Conservation (phyloP, 345 rosid species). For the Populus ilicifolia region DNA sequence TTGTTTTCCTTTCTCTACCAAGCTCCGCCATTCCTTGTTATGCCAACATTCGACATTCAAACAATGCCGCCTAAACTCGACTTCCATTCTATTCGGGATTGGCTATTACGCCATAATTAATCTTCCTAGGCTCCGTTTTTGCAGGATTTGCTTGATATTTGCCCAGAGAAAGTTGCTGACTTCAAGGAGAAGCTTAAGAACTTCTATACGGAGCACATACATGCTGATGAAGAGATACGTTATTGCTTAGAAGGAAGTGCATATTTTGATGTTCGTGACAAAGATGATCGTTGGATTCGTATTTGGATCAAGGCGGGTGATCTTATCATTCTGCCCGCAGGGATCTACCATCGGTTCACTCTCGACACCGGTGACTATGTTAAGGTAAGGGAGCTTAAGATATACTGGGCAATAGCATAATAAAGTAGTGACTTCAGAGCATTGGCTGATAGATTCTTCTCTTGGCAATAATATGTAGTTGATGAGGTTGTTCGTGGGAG, state of each 20-base stretch:
- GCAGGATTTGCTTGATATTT: conserved; percentile 75
- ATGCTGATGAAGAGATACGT: conserved; percentile 85
- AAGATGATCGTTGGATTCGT: conserved; percentile 69
- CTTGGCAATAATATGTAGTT: conserved; percentile 36
- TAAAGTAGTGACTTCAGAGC: background rate
- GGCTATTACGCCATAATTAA: background rate
- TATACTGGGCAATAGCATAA: background rate
- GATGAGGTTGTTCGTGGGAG: conserved; percentile 84
- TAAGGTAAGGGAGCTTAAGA: conserved; percentile 42
- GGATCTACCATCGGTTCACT: conserved; percentile 89
- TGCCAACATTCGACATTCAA: no score
- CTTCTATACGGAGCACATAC: conserved; percentile 85
- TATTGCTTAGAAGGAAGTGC: conserved; percentile 82
- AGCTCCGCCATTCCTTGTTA: no score
- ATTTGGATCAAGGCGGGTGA: conserved; percentile 72
- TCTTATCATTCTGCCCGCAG: conserved; percentile 73
- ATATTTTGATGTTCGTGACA: conserved; percentile 83
- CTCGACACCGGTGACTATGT: conserved; percentile 69
- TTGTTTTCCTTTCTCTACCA: no score
- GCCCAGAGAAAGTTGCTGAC: conserved; percentile 81
- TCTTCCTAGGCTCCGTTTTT: background rate
- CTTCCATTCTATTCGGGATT: no score
- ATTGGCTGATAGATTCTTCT: conserved; percentile 2
- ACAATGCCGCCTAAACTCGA: no score
- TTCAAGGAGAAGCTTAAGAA: conserved; percentile 81